Conservation (phyloP, 2,329 filamentous ascomycete species). For the Berkeleyomyces rouxiae region DNA sequence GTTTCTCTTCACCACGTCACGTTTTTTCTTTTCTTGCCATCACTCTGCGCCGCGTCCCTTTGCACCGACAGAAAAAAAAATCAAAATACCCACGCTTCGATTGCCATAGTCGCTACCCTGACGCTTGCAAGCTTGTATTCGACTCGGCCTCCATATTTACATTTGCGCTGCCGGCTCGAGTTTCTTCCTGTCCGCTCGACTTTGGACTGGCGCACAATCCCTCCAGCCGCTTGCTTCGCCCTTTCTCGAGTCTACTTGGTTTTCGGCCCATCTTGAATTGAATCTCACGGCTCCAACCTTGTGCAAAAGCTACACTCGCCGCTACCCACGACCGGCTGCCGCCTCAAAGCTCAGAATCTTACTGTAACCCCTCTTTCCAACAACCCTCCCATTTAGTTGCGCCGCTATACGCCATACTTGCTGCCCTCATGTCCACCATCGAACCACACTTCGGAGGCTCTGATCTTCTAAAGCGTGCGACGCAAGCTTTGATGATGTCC, state of each 20-base stretch:
- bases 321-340: neutral
- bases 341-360: neutral
- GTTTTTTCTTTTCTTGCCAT: neutral
- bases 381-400: neutral
- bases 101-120: no score
- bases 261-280: neutral
- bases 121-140: no score
- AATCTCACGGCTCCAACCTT: neutral
- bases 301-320: neutral
- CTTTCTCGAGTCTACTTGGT: neutral
- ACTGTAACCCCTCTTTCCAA: neutral
- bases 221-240: neutral
- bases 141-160: no score
- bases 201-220: no score
- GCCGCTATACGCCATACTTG: neutral
- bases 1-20: neutral
- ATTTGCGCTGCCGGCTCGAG: no score
- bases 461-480: conserved; percentile 42
- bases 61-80: neutral
- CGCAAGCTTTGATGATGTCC: conserved; percentile 48
- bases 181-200: no score
- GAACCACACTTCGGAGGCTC: conserved; percentile 27
- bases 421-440: conserved; percentile 5
- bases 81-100: neutral
- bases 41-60: neutral